Base-by-base conservation (phyloP, 768 basidiomycete genomes). In the Tremella fuciformis region DNA sequence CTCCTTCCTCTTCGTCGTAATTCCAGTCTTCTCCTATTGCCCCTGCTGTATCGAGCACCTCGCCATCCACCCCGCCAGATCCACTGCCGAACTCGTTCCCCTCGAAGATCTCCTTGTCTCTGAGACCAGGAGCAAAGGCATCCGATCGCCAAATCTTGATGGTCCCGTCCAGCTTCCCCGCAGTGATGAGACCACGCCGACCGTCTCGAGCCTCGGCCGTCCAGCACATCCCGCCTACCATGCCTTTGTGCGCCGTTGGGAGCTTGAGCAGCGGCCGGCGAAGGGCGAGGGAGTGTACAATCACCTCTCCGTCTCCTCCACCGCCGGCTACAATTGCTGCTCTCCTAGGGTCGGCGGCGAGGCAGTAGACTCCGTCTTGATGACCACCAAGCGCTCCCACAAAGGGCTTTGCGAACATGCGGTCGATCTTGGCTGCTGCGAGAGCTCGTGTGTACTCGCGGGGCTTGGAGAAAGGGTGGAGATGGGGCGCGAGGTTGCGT, bases 361-460 rank as follows among this genome's bases (percentile, higher is more conserved):
- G 79, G 18, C 85, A 84, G 78, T 96, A 93, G n/a, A 97, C 86
- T 16, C 91, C 91, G 74, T 97, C 93, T 39, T 88, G 81, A 76
- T 98, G 96, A 1, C 96, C 96, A 60, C 96, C 93, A 50, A 99
- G 75, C 53, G 85, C 83, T 38, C 84, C 89, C 15, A 99, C 81
- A 69, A 98, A 98, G 0, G 96, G 96, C 69, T 96, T 97, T n/a
- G 96, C 86, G 73, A 98, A 97, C 79, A 99, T 90, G 58, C 89
- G 82, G 52, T 97, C 94, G 83, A 99, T 89, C 80, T 99, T 99
- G 13, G 88, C 88, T 1, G 96, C 96, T 63, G 92, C 94, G 47
- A 97, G 75, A 1, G 96, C 96, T 58, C 96, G 85, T 18, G 85
- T 92, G 37, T 94, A 89, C 79, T 99, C 96, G 52, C 96, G 81